A percentile compares a stretch with the other conserved stretches of the same genome.
Conservation (phyloP, 345 rosid genomes). For the Iberis pinnata region DNA sequence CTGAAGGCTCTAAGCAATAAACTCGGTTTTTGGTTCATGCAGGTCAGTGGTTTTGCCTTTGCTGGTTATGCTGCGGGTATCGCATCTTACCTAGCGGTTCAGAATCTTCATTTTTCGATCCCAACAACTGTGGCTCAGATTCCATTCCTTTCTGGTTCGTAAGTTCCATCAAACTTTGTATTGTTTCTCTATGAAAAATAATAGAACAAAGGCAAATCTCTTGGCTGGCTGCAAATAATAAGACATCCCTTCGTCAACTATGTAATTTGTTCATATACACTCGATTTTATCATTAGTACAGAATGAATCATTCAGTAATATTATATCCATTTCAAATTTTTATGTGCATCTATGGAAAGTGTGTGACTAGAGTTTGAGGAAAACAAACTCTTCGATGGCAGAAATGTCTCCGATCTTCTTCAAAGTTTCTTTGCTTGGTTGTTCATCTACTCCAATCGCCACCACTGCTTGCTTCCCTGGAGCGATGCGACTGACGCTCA, state of each 20-base stretch:
- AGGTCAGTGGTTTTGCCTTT: slow-evolving; percentile 93
- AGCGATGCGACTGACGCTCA: slow-evolving; percentile 60
- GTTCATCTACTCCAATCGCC: slow-evolving; percentile 72
- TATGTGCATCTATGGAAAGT: background rate
- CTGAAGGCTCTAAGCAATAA: background rate
- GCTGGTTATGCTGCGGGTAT: slow-evolving; percentile 86
- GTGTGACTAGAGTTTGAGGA: background rate
- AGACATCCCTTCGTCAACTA: too few relatives aligned
- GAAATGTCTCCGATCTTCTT: slow-evolving; percentile 41
- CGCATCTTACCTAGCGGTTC: slow-evolving; percentile 46
- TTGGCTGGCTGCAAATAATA: slow-evolving; percentile 26
- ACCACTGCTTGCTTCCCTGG: slow-evolving; percentile 55
- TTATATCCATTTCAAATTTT: background rate
- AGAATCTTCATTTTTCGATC: slow-evolving; percentile 36
- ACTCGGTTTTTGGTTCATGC: slow-evolving; percentile 19
- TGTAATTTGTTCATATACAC: too few relatives aligned
- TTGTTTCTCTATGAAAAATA: background rate
- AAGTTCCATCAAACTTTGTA: background rate
- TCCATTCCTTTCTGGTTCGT: slow-evolving; percentile 55
- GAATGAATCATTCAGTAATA: background rate
- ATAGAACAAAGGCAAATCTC: background rate
- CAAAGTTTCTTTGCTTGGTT: slow-evolving; percentile 43
- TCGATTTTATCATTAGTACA: too few relatives aligned
- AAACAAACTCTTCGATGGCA: background rate
- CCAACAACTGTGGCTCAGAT: slow-evolving; percentile 57